Percentiles rank a stretch among this genome's conserved stretches.
These are phyloP conservation scores for Galerina marginata DNA, from an alignment of 768 basidiomycete genomes.

Conservation along the genomic window DNA sequence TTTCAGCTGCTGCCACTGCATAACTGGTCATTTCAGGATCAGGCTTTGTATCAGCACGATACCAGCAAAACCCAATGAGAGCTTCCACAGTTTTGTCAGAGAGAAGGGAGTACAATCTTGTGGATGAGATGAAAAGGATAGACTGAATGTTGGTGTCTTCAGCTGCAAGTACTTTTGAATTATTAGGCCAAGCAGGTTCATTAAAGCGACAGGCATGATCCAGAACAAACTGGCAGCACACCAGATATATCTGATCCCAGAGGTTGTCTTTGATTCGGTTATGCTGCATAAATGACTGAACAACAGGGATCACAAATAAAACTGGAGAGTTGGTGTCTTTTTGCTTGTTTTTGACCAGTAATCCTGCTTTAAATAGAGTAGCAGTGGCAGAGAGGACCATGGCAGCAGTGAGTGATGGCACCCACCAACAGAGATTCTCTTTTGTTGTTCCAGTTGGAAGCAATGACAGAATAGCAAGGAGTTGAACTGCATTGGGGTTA, in stretches of 20 bases:
- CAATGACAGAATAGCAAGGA: constrained; percentile 27
- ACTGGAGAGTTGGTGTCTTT: not conserved
- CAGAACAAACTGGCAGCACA: constrained; percentile 16
- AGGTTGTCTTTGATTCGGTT: not conserved
- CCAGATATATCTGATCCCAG: not conserved
- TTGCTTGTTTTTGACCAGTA: not conserved
- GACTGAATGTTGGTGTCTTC: constrained; percentile 18
- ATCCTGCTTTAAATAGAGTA: not conserved
- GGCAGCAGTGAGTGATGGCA: not conserved
- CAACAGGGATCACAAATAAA: constrained; percentile 14
- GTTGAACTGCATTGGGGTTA: constrained; percentile 19
- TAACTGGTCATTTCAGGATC: not conserved
- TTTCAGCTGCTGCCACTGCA: not conserved
- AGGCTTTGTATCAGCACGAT: constrained; percentile 8
- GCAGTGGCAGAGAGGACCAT: not conserved
- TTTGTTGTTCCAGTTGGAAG: constrained; percentile 20
- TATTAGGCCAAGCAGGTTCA: not conserved
- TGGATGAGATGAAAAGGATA: constrained; percentile 6
- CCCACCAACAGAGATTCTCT: not conserved
- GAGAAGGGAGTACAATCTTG: too few relatives aligned
- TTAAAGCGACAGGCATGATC: constrained; percentile 10
- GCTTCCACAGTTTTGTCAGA: constrained; percentile 5
- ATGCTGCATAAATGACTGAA: constrained; percentile 16
- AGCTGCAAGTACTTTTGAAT: constrained; percentile 7
- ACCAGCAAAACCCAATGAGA: constrained; percentile 14